phyloP scores from a whole-genome alignment of 192 early-diverging fungal genomes.

The Coemansia sp. region DNA sequence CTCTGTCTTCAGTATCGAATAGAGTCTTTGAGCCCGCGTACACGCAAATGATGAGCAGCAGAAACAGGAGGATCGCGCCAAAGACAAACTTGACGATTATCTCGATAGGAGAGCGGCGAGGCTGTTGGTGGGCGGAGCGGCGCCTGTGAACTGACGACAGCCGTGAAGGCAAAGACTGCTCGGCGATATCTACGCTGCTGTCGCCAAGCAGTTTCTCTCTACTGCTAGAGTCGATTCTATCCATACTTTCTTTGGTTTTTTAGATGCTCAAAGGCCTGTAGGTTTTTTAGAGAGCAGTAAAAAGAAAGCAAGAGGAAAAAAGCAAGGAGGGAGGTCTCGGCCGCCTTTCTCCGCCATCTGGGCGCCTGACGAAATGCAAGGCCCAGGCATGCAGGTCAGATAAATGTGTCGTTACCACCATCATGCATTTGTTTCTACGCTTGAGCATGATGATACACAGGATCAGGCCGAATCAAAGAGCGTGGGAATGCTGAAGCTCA shows the following conservation, averaged over 20 bases:
- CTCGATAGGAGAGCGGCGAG: background rate
- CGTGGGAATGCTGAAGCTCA: background rate
- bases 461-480: background rate
- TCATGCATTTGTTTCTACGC: background rate
- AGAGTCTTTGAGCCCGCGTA: slow-evolving; percentile 13
- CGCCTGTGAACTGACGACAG: background rate
- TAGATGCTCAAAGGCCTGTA: background rate
- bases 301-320: background rate
- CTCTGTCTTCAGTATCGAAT: background rate
- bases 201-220: background rate
- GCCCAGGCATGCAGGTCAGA: background rate
- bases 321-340: background rate
- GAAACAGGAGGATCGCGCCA: background rate
- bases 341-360: background rate
- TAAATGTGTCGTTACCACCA: background rate
- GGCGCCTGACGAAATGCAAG: background rate
- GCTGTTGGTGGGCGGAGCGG: background rate
- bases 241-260: background rate
- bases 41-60: slow-evolving; percentile 6
- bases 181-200: background rate
- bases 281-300: background rate
- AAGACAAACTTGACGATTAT: slow-evolving; percentile 6
- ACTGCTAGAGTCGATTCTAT: background rate
- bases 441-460: background rate
- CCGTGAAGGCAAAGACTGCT: background rate